phyloP scores from a whole-genome alignment of 148 eudicot species.

The Suaeda aralocaspica region DNA sequence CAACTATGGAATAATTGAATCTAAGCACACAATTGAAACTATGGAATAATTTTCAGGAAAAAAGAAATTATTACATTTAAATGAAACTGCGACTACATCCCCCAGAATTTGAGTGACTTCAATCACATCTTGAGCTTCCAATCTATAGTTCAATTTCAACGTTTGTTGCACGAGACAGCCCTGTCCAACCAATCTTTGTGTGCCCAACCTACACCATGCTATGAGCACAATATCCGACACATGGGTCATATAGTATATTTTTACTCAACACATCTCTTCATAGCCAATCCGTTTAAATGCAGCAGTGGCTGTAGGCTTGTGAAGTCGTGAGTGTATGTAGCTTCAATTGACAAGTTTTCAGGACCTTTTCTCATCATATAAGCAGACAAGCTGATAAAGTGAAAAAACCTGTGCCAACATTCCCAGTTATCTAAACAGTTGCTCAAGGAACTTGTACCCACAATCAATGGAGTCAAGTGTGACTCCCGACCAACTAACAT shows the following conservation, averaged over 20 bases:
- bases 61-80: not conserved
- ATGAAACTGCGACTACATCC: not conserved
- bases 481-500: not conserved
- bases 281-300: not conserved
- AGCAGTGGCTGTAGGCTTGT: not conserved
- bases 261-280: not conserved
- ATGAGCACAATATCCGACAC: not conserved
- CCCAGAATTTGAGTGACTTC: not conserved
- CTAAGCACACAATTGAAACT: not conserved
- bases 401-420: not conserved
- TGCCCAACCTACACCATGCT: not conserved
- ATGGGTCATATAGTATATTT: too few relatives aligned
- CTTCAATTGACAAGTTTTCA: not conserved
- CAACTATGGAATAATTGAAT: too few relatives aligned
- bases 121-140: not conserved
- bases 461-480: not conserved
- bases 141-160: not conserved
- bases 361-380: not conserved
- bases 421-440: not conserved
- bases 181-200: not conserved
- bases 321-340: not conserved
- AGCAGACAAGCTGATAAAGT: not conserved
- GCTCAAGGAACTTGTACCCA: too few relatives aligned
- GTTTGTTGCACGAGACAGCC: too few relatives aligned
- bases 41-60: too few relatives aligned